phyloP scores from a whole-genome alignment of 1,284 basidiomycete species.

The Malassezia dermatis region DNA sequence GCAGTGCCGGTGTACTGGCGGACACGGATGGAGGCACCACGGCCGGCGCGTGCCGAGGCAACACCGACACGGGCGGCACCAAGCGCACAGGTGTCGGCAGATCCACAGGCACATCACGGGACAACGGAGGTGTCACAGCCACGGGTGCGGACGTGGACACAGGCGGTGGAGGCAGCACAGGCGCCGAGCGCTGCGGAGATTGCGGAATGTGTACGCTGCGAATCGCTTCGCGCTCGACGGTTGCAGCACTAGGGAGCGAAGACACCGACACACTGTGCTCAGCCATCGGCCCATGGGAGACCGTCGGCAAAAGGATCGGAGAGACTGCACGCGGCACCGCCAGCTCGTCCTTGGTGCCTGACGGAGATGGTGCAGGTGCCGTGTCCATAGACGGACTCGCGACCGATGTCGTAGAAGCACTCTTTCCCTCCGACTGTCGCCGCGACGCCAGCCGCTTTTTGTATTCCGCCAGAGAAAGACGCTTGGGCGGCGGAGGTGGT shows the following conservation, averaged over 20 bases:
- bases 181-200: constrained; percentile 22
- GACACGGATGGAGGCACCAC: not conserved
- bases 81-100: not conserved
- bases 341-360: not conserved
- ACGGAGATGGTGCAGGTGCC: constrained; percentile 2
- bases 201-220: constrained; percentile 35
- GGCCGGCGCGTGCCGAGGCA: not conserved
- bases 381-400: not conserved
- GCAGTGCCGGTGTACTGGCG: not conserved
- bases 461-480: constrained; percentile 44
- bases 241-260: constrained; percentile 7
- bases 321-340: constrained; percentile 15
- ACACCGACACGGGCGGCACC: not conserved
- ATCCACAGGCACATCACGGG: not conserved
- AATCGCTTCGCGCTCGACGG: constrained; percentile 17
- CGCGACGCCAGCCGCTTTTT: constrained; percentile 40
- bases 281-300: constrained; percentile 1
- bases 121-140: not conserved
- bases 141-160: not conserved
- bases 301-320: constrained; percentile 7
- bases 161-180: not conserved
- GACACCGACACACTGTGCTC: not conserved
- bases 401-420: not conserved
- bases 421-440: constrained; percentile 20
- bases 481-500: constrained; percentile 26